Base-by-base conservation (phyloP, 2,329 filamentous ascomycete genomes). In the Passalora sequoiae region DNA sequence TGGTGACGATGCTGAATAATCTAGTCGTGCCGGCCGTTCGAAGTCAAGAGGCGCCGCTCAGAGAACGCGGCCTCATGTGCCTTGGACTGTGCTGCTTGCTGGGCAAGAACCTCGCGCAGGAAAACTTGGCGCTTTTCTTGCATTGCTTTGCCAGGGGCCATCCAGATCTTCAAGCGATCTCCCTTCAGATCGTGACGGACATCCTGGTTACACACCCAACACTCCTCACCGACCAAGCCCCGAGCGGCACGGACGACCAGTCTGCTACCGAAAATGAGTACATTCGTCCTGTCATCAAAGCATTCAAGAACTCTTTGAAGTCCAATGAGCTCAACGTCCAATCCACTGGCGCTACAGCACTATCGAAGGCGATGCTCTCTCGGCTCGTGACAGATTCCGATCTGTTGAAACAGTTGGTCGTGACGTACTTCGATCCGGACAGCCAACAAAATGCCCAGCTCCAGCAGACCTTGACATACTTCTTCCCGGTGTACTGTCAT, bases 1-100 rank as follows among this genome's bases (percentile, higher is more conserved):
- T 97, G n/a, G 87, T 94, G 3, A 86, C 86, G n/a, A 96, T 97
- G 85, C 75, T 98, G 38, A 97, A 98, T 71, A 97, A 92, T 54
- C 77, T 98, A 6, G 87, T 98, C 31, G 89, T 98, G 2, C 92
- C 92, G 5, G 92, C 92, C 20, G 91, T 98, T 12, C 83, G 91
- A 53, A 92, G 86, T 60, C 88, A 95, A 56, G 89, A 97, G 62
- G 86, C 88, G 4, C 88, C 89, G 1, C 89, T 98, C 32, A 81
- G 92, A 49, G 92, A 98, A 67, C 80, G 88, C 44, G 92, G 92
- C 13, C 73, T 98, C 9, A 75, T 94, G 15, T 97, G 91, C 58
- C 71, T 98, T 7, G 92, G 92, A 3, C 74, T 98, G 7, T 96
- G 89, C 64, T 89, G 89, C 55, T 75, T 98, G 21, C 80, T 98